These are phyloP conservation scores for Talaromyces sp. DNA, from an alignment of 2,329 filamentous ascomycete species.

Conservation along the genomic window DNA sequence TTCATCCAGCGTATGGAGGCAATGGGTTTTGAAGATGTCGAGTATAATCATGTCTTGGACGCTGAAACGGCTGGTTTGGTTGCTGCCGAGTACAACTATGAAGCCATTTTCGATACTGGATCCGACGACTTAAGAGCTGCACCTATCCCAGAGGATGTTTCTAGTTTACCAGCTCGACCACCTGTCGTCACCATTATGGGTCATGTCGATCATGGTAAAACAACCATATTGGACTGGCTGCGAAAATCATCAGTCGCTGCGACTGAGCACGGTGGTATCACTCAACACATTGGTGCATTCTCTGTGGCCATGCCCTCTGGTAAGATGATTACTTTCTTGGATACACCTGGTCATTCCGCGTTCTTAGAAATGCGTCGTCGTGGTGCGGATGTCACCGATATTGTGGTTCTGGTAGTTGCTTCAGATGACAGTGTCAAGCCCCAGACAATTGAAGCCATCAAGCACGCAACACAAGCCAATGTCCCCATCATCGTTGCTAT, in stretches of 20 bases:
- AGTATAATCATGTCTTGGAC: constrained; percentile 81
- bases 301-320: constrained; percentile 84
- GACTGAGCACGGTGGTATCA: constrained; percentile 93
- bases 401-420: constrained; percentile 92
- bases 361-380: constrained; percentile 95
- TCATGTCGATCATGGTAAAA: constrained; percentile 98
- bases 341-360: constrained; percentile 93
- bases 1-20: constrained; percentile 78
- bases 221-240: constrained; percentile 89
- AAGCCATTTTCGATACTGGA: constrained; percentile 71
- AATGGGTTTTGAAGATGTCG: constrained; percentile 86
- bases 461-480: constrained; percentile 81
- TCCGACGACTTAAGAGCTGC: constrained; percentile 73
- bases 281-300: constrained; percentile 97
- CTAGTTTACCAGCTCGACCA: constrained; percentile 71
- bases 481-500: constrained; percentile 97
- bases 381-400: constrained; percentile 94
- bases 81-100: constrained; percentile 89
- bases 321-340: constrained; percentile 91
- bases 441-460: constrained; percentile 93
- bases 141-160: constrained; percentile 68
- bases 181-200: constrained; percentile 99
- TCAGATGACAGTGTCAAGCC: constrained; percentile 98
- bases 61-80: constrained; percentile 88
- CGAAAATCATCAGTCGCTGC: constrained; percentile 91